Evolutionary conservation across 139 green algal species (phyloP), one percentile per base, ranked within the genome.

Genomic region (Deuterostichococcus epilithicus): DNA sequence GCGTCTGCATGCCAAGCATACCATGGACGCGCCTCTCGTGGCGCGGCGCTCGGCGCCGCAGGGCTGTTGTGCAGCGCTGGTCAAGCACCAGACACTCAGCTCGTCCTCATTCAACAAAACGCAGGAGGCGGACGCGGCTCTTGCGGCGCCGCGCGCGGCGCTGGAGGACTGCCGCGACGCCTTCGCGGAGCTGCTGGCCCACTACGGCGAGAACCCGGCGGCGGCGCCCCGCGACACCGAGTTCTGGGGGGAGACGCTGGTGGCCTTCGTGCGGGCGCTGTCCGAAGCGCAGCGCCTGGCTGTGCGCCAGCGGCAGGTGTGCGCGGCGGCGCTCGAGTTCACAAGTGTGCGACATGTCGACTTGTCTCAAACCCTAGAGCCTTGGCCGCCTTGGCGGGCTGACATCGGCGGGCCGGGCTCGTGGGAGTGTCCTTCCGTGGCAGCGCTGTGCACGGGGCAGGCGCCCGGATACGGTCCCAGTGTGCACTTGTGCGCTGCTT

Each of bases 121-220:
- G 15, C 36, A 60, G 37, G 47, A 72, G 26, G 38, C 47, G 39
- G 60, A 77, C 1, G 35, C 10, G 13, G 38, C 63, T 30, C 73
- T 87, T 68, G 75, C 58, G 26, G 44, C 34, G 25, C 68, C 65
- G 30, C 38, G 67, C 59, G 58, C 15, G 34, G 38, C 70, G 79
- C 76, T 81, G 33, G 34, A 52, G 26, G 66, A 76, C 10, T 52
- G 36, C n/a, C 63, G 73, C 23, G 68, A 47, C 23, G 78, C 37
- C 5, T 83, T 87, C 70, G 78, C 69, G 1, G 30, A 28, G 8
- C n/a, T 81, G 70, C 76, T 83, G 2, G 73, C 73, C 52, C 81
- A 66, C 68, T 87, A 76, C 44, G 83, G 83, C 0, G 83, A 87
- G 80, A 83, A 78, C 26, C 38, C 74, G 0, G 63, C 75, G 0